Evolutionary conservation across 1,284 basidiomycete genomes (phyloP), one percentile per base, ranked within the genome.

Genomic region (Trichosporon sp.): DNA sequence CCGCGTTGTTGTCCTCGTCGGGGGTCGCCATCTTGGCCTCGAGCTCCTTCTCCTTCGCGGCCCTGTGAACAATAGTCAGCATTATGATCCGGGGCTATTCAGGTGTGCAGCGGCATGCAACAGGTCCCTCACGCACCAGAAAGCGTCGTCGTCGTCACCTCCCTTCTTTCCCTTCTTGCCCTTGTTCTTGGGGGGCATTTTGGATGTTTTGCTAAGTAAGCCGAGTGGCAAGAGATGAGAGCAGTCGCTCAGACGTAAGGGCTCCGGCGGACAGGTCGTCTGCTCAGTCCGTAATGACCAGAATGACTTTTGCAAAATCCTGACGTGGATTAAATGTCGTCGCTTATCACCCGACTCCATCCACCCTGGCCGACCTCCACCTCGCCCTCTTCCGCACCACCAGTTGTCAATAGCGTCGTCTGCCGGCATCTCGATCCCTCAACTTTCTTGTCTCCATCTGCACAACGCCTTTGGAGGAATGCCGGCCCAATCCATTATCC

Each of bases 121-220:
- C 10, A 10, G 19, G 19, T 54, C n/a, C 3, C 2, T 7, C 38
- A 78, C 89, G 70, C 76, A 93, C 93, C 93, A 95, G 86, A 88
- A 92, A 75, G 92, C 90, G 70, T 91, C 92, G 74, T 92, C 91
- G 78, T 91, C 88, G 63, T 78, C 76, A 74, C 86, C 78, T 85
- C 87, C 79, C 83, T 91, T 93, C 85, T 93, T 93, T 26, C 87
- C 89, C 83, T 94, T 94, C 86, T 94, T 94, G 73, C 89, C 91
- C 82, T 93, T 92, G 79, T 89, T 92, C 86, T 95, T 96, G 67
- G 93, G 92, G 71, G 93, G 86, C 93, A 96, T 95, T 70, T 72
- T 71, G 68, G 5, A 0, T 65, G 26, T 4, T 66, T 48, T 37
- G 54, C 26, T n/a, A 43, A 35, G 8, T 66, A 51, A 66, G 67